Percentiles rank a stretch among this genome's conserved stretches.
Evolutionary conservation across 1,284 basidiomycete species (phyloP).

Genomic region (Athelia sp.): DNA sequence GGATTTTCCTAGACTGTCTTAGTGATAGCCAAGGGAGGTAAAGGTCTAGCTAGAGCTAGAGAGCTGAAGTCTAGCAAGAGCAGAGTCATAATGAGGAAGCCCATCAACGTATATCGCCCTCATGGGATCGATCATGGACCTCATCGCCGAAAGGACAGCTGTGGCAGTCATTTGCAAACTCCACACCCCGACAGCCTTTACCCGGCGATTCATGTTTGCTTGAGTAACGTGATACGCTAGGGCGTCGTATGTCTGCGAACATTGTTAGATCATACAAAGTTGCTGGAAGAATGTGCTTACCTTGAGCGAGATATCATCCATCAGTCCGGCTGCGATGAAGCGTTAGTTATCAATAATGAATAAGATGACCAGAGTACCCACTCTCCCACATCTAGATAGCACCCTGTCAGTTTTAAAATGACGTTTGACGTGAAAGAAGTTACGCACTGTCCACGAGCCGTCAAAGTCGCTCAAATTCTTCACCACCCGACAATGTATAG

Average conservation of each 20-base stretch:
- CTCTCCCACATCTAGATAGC: constrained; percentile 76
- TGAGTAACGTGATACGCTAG: constrained; percentile 90
- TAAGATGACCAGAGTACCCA: constrained; percentile 29
- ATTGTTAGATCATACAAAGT: constrained; percentile 3
- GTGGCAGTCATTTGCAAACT: constrained; percentile 71
- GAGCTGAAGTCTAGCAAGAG: background rate
- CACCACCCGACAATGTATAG: constrained; percentile 83
- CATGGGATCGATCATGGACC: constrained; percentile 53
- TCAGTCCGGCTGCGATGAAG: constrained; percentile 58
- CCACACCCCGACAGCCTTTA: constrained; percentile 85
- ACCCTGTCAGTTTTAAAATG: constrained; percentile 14
- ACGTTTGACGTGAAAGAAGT: constrained; percentile 9
- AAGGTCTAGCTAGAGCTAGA: no score
- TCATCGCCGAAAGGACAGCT: constrained; percentile 55
- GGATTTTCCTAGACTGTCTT: no score
- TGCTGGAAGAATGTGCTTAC: constrained; percentile 30
- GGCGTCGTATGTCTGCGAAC: constrained; percentile 73
- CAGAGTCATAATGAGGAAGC: background rate
- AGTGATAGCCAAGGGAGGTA: no score
- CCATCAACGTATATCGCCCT: constrained; percentile 17
- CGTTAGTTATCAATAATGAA: constrained; percentile 11
- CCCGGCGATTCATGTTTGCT: constrained; percentile 79
- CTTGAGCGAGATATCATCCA: constrained; percentile 78
- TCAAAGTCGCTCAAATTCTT: constrained; percentile 81
- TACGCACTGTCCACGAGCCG: constrained; percentile 82